These are phyloP conservation scores for Massarina eburnea DNA, from an alignment of 2,329 filamentous ascomycete species.

Conservation along the genomic window DNA sequence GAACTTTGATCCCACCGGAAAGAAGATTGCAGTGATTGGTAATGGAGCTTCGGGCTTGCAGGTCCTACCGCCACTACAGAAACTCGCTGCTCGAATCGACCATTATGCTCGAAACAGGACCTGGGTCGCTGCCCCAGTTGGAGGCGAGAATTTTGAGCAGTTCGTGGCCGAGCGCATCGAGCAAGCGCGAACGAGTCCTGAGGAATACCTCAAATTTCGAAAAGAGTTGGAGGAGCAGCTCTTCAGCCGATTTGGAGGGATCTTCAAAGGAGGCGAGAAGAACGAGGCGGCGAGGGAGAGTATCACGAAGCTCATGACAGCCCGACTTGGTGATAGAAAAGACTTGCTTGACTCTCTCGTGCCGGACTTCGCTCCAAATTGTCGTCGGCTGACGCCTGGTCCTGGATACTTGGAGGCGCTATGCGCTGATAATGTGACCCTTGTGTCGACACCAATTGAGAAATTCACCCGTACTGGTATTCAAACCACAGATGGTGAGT, in stretches of 20 bases:
- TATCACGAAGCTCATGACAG: slow-evolving; percentile 24
- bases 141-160: slow-evolving; percentile 53
- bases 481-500: too few relatives aligned
- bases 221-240: slow-evolving; percentile 50
- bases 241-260: slow-evolving; percentile 52
- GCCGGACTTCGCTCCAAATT: slow-evolving; percentile 21
- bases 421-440: too few relatives aligned
- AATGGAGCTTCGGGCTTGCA: slow-evolving; percentile 64
- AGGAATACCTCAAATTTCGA: slow-evolving; percentile 55
- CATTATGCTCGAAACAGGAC: slow-evolving; percentile 62
- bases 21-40: slow-evolving; percentile 28
- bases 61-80: slow-evolving; percentile 57
- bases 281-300: slow-evolving; percentile 13
- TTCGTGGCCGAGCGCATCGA: slow-evolving; percentile 51
- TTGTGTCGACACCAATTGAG: too few relatives aligned
- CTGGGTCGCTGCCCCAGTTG: slow-evolving; percentile 57
- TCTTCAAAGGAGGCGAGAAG: slow-evolving; percentile 29
- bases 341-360: slow-evolving; percentile 40
- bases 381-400: background rate
- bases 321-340: slow-evolving; percentile 32
- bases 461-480: too few relatives aligned
- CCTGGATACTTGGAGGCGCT: too few relatives aligned
- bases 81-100: slow-evolving; percentile 55
- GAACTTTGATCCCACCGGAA: slow-evolving; percentile 55
- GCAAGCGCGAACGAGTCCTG: slow-evolving; percentile 37